These are phyloP conservation scores for Phaseolus coccineus DNA, from an alignment of 331 rosid genomes.

Conservation along the genomic window DNA sequence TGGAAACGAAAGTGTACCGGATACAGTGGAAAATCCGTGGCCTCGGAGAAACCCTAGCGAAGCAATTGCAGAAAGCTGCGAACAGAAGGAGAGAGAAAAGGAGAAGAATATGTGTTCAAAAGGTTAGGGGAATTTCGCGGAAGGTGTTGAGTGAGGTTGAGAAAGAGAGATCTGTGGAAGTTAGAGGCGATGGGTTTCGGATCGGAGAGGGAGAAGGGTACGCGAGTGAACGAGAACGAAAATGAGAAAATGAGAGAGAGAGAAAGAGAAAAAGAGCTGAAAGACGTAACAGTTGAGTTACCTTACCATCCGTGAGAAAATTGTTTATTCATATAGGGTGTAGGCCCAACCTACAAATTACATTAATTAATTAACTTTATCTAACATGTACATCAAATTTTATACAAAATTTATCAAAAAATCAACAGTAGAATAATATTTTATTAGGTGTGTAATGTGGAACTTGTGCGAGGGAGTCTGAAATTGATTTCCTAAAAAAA, in stretches of 20 bases:
- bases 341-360: slow-evolving; percentile 26
- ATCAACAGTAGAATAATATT: not conserved
- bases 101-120: slow-evolving; percentile 34
- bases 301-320: slow-evolving; percentile 25
- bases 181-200: slow-evolving; percentile 48
- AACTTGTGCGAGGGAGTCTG: no score
- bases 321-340: slow-evolving; percentile 26
- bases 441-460: not conserved
- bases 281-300: slow-evolving; percentile 41
- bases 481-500: no score
- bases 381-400: not conserved
- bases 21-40: slow-evolving; percentile 42
- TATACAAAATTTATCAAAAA: not conserved
- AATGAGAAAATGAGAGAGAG: not conserved
- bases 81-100: not conserved
- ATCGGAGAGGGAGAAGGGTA: slow-evolving; percentile 46
- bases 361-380: not conserved
- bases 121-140: not conserved
- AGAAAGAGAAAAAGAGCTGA: slow-evolving; percentile 13
- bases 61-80: slow-evolving; percentile 32
- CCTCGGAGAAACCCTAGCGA: slow-evolving; percentile 68
- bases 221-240: not conserved
- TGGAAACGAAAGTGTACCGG: slow-evolving; percentile 15
- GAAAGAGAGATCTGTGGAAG: slow-evolving; percentile 48
- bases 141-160: slow-evolving; percentile 38